phyloP scores from a whole-genome alignment of 495 filamentous ascomycete species.

The Neurospora sp. region DNA sequence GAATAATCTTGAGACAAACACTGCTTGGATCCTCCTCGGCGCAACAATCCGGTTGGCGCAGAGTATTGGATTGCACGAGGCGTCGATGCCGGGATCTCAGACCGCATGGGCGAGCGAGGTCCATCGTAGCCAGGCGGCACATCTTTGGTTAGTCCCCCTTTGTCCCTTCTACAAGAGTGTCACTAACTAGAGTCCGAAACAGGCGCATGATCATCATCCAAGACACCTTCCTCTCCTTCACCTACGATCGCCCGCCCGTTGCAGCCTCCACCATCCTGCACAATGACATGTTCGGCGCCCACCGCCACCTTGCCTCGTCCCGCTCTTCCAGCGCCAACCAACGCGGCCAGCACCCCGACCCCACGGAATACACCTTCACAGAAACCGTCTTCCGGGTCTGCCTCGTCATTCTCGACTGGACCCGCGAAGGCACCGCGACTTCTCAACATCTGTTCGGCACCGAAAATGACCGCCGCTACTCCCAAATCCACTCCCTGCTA shows the following conservation, averaged over 20 bases:
- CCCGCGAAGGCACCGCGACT: background rate
- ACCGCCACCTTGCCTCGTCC: background rate
- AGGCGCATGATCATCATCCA: conserved; percentile 1
- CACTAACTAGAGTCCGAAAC: background rate
- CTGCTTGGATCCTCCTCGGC: background rate
- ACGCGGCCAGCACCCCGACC: no score
- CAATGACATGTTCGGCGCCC: background rate
- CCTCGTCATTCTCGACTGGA: background rate
- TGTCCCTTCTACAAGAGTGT: background rate
- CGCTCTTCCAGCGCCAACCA: background rate
- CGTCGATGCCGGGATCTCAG: background rate
- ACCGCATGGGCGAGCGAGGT: background rate
- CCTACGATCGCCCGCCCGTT: background rate
- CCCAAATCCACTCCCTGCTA: background rate
- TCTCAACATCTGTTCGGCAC: background rate
- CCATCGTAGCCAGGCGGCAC: background rate
- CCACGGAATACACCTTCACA: background rate
- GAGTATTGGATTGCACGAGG: background rate
- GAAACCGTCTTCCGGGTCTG: background rate
- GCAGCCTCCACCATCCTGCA: background rate
- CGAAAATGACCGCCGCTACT: background rate
- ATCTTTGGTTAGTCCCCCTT: background rate
- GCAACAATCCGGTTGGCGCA: background rate
- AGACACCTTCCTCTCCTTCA: conserved; percentile 1
- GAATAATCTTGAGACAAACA: background rate